These are phyloP conservation scores for Chenopodium berlandieri DNA, from an alignment of 148 eudicot genomes.

Conservation along the genomic window DNA sequence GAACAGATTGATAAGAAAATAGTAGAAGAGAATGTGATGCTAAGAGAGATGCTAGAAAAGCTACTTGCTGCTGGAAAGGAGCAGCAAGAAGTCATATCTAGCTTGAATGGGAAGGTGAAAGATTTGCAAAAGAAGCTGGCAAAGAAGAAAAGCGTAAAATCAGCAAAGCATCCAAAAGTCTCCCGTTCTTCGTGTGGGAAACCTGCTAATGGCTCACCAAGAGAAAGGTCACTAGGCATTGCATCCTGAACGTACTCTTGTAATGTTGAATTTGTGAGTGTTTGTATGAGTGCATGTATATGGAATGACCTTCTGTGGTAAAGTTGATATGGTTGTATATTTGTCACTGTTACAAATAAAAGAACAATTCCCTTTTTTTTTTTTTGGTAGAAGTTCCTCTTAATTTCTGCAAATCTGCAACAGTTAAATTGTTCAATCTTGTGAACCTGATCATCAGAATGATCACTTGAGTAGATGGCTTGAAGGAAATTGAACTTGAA, in stretches of 20 bases:
- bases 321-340: not conserved
- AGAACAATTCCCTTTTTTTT: not conserved
- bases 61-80: constrained; percentile 55
- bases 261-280: not conserved
- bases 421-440: not conserved
- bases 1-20: constrained; percentile 26
- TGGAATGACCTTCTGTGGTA: not conserved
- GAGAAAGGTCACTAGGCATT: constrained; percentile 17
- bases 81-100: constrained; percentile 53
- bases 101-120: constrained; percentile 48
- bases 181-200: constrained; percentile 21
- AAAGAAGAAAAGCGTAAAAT: constrained; percentile 39
- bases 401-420: too few species aligned
- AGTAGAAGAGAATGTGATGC: constrained; percentile 53
- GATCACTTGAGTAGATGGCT: too few species aligned
- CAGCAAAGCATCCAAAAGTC: constrained; percentile 23
- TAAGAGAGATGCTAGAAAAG: constrained; percentile 56
- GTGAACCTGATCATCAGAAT: too few species aligned
- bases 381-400: not conserved
- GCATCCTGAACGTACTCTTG: constrained; percentile 19
- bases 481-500: too few species aligned
- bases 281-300: not conserved
- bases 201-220: not conserved
- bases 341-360: not conserved
- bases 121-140: constrained; percentile 58